Conservation (phyloP, 306 rosid genomes). For the Rosa chinensis region DNA sequence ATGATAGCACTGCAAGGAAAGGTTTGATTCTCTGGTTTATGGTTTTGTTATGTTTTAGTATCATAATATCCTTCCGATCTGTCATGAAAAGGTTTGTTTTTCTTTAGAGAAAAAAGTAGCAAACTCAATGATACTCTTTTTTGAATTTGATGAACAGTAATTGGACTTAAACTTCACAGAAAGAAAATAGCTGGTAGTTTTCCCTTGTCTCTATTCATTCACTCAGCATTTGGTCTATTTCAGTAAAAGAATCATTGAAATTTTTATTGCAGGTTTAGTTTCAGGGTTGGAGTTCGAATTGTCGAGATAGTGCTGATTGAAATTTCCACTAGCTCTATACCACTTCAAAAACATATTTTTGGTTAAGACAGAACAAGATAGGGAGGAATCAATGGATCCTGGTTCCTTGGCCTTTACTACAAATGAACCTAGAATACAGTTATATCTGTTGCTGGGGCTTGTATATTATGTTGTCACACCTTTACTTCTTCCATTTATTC, state of each 20-base stretch:
- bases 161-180: not conserved
- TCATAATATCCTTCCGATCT: no score
- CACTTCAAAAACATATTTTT: slow-evolving; percentile 83
- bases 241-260: slow-evolving; percentile 14
- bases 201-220: not conserved
- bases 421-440: slow-evolving; percentile 83
- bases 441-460: slow-evolving; percentile 82
- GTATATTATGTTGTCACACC: slow-evolving; percentile 88
- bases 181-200: not conserved
- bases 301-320: slow-evolving; percentile 45
- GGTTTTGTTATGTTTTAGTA: no score
- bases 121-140: not conserved
- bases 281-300: slow-evolving; percentile 11
- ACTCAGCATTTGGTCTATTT: not conserved
- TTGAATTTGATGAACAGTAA: not conserved
- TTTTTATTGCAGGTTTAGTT: not conserved
- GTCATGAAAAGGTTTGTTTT: no score
- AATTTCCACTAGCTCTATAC: slow-evolving; percentile 47
- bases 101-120: no score
- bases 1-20: no score
- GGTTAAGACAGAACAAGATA: slow-evolving; percentile 82
- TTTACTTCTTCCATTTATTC: slow-evolving; percentile 76
- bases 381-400: slow-evolving; percentile 78
- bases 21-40: no score
- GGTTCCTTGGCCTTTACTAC: slow-evolving; percentile 66